phyloP scores from a whole-genome alignment of 2,329 filamentous ascomycete species.

The Coleophoma cylindrospora region DNA sequence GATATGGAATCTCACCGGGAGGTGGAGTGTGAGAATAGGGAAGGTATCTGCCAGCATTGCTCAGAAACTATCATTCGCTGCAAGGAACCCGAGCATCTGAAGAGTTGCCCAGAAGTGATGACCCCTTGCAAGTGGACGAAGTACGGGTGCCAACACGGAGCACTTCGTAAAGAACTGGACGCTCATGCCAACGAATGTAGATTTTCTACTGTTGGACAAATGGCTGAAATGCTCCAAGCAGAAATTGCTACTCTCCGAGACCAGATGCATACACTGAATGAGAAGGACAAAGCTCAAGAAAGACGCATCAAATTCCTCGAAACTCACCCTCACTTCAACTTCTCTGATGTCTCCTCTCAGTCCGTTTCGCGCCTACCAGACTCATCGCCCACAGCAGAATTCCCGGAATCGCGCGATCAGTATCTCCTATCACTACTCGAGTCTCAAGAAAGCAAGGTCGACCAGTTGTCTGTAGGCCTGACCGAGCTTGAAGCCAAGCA shows the following conservation, averaged over 20 bases:
- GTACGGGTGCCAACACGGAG: conserved; percentile 40
- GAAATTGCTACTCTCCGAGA: conserved; percentile 33
- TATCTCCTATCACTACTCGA: conserved; percentile 41
- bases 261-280: conserved; percentile 39
- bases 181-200: conserved; percentile 43
- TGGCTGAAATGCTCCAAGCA: conserved; percentile 40
- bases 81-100: conserved; percentile 24
- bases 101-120: conserved; percentile 39
- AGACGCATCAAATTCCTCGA: conserved; percentile 38
- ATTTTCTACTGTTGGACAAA: conserved; percentile 46
- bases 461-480: conserved; percentile 50
- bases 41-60: conserved; percentile 21
- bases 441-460: conserved; percentile 49
- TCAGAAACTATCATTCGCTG: conserved; percentile 18
- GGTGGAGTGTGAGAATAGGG: conserved; percentile 36
- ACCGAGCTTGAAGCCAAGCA: conserved; percentile 56
- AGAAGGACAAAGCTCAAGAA: conserved; percentile 34
- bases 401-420: conserved; percentile 34
- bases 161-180: conserved; percentile 34
- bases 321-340: conserved; percentile 19
- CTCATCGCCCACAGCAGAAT: conserved; percentile 15
- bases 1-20: conserved; percentile 42
- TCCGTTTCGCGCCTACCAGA: conserved; percentile 21
- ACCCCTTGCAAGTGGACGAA: conserved; percentile 41
- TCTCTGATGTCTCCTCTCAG: conserved; percentile 16